Conservation (phyloP, 257 asterid genomes). For the Nicotiana tomentosiformis region DNA sequence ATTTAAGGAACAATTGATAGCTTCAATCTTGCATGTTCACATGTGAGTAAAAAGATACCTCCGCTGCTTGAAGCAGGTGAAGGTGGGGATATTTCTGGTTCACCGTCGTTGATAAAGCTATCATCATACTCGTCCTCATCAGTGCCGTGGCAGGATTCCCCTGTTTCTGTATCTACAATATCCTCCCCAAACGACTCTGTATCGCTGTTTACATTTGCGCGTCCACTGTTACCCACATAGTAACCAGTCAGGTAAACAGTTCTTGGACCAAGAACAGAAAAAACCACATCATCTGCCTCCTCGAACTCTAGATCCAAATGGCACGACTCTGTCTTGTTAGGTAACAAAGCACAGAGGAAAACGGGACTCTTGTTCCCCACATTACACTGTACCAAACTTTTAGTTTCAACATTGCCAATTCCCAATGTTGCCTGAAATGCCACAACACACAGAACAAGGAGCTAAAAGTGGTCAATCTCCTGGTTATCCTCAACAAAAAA, state of each 20-base stretch:
- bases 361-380: conserved; percentile 66
- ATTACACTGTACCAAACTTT: conserved; percentile 66
- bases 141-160: conserved; percentile 37
- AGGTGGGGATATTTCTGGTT: conserved; percentile 25
- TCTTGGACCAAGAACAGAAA: conserved; percentile 75
- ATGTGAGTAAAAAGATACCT: conserved; percentile 31
- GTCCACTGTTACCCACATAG: conserved; percentile 31
- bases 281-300: conserved; percentile 82
- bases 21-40: not conserved
- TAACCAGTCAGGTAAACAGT: conserved; percentile 74
- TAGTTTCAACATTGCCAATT: conserved; percentile 44
- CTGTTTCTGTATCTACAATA: conserved; percentile 57
- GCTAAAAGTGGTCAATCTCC: not conserved
- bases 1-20: not conserved
- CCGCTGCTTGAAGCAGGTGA: conserved; percentile 38
- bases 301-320: conserved; percentile 80
- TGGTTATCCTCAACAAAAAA: not conserved
- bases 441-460: conserved; percentile 3
- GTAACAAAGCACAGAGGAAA: conserved; percentile 58
- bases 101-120: conserved; percentile 66
- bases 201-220: conserved; percentile 40
- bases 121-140: conserved; percentile 75
- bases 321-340: conserved; percentile 55
- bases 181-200: conserved; percentile 88
- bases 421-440: conserved; percentile 71